A percentile compares a stretch with the other conserved stretches of the same genome.
These are phyloP conservation scores for Leccinum disarticulatum DNA, from an alignment of 768 basidiomycete species.

Conservation along the genomic window DNA sequence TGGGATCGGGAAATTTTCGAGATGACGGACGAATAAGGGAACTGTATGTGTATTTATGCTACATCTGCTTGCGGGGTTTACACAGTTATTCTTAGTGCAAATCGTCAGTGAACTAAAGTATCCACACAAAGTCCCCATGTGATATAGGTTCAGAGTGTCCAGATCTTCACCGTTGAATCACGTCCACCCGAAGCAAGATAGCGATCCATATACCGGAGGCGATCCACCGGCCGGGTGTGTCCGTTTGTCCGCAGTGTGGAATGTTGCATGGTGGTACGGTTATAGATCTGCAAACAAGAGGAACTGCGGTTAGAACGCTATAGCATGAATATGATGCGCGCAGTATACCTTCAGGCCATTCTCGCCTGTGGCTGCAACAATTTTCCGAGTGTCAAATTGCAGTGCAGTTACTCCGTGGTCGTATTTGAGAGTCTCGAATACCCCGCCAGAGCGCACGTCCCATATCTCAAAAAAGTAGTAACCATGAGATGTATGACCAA, in stretches of 20 bases:
- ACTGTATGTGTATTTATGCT: conserved; percentile 24
- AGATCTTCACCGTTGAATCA: conserved; percentile 86
- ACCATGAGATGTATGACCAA: background rate
- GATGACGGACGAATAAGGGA: conserved; percentile 10
- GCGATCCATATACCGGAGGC: conserved; percentile 92
- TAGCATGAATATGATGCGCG: background rate
- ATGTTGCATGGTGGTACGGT: conserved; percentile 89
- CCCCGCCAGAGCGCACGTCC: conserved; percentile 90
- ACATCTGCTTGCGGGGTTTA: conserved; percentile 24
- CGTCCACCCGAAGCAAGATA: conserved; percentile 90
- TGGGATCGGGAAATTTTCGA: background rate
- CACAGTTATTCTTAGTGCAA: conserved; percentile 20
- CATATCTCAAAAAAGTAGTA: conserved; percentile 63
- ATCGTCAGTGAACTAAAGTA: conserved; percentile 17
- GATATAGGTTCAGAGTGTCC: conserved; percentile 68
- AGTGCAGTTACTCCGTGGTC: conserved; percentile 88
- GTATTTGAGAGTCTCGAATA: conserved; percentile 86
- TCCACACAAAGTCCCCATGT: conserved; percentile 1
- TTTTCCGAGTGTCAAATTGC: conserved; percentile 94
- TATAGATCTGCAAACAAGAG: conserved; percentile 67
- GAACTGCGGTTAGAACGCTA: background rate
- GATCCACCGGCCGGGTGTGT: conserved; percentile 87
- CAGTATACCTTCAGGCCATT: conserved; percentile 81
- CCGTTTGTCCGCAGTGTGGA: conserved; percentile 86
- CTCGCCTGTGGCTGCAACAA: conserved; percentile 89